phyloP scores from a whole-genome alignment of 176 grass and related monocot species.

The Zoysia pacifica region DNA sequence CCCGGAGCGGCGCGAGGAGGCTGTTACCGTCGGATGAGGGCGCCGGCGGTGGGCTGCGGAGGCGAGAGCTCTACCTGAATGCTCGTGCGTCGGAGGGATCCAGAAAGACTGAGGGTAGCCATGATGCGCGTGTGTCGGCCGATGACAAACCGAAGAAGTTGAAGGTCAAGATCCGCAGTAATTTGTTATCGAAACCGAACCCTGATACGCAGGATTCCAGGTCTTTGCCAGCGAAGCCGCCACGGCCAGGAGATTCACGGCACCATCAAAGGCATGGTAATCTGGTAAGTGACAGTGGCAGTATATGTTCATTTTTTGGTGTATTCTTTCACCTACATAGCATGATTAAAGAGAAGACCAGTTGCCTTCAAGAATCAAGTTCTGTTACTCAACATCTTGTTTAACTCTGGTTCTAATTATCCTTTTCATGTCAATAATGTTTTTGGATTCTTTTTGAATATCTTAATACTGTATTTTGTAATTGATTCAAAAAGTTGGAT shows the following conservation, averaged over 20 bases:
- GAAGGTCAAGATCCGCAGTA: conserved; percentile 70
- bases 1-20: conserved; percentile 42
- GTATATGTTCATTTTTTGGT: not conserved
- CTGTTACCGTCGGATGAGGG: conserved; percentile 41
- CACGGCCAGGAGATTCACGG: conserved; percentile 39
- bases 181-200: conserved; percentile 39
- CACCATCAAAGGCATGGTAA: conserved; percentile 43
- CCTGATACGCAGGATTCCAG: conserved; percentile 28
- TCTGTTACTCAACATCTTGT: not conserved
- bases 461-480: not conserved
- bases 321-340: conserved; percentile 24
- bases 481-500: conserved; percentile 30
- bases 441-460: not conserved
- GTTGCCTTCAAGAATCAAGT: not conserved
- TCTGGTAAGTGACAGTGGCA: conserved; percentile 20
- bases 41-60: conserved; percentile 30
- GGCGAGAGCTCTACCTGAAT: conserved; percentile 56
- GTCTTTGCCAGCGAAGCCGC: conserved; percentile 42
- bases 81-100: conserved; percentile 25
- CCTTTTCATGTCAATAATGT: conserved; percentile 9
- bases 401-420: not conserved
- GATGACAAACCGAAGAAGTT: conserved; percentile 56
- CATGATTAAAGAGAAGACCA: not conserved
- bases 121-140: not conserved
- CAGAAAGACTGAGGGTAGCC: conserved; percentile 30